Percentiles rank a stretch among this genome's conserved stretches.
Conservation (phyloP, 345 rosid species). For the Hibiscus mutabilis region DNA sequence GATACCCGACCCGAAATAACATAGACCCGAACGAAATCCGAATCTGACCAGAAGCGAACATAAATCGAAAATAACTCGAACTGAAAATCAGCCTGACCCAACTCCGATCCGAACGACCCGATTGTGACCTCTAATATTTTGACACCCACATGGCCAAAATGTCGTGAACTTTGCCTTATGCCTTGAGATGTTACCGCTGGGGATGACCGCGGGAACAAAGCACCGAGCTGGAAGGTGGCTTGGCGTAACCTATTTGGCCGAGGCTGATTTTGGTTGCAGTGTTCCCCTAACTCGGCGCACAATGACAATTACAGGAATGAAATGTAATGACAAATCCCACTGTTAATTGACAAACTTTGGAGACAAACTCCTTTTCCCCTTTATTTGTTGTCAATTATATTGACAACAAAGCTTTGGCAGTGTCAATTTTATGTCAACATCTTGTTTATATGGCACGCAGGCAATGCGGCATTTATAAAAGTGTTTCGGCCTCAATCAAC, state of each 20-base stretch:
- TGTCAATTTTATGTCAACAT: slow-evolving; percentile 5
- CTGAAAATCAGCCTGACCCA: neutral
- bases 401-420: neutral
- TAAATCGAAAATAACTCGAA: no score
- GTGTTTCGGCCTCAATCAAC: neutral
- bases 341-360: neutral
- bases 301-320: slow-evolving; percentile 3
- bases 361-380: neutral
- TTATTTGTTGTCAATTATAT: slow-evolving; percentile 4
- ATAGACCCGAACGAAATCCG: no score
- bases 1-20: no score
- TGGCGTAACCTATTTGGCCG: neutral
- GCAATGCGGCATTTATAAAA: neutral
- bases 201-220: neutral
- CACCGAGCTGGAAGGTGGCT: neutral
- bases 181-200: neutral
- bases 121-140: neutral
- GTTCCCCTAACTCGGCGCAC: slow-evolving; percentile 3
- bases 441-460: neutral
- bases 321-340: neutral
- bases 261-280: neutral
- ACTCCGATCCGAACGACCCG: no score
- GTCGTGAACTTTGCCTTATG: neutral
- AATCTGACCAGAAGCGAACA: no score
- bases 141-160: neutral